Evolutionary conservation across 768 basidiomycete genomes (phyloP).

Genomic region (Amanita pallidorosea): DNA sequence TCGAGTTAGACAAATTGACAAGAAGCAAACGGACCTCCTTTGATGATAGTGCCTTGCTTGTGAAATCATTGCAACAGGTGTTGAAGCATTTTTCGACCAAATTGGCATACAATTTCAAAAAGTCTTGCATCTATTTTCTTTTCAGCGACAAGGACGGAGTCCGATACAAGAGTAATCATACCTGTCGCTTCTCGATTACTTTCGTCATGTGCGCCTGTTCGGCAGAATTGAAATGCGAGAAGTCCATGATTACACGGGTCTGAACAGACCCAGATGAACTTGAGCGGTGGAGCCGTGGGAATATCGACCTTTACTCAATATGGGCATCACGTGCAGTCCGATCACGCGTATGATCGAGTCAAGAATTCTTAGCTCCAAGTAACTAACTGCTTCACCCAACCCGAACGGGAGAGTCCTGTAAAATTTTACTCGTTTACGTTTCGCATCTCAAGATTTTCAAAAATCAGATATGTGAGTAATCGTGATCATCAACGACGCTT

Average conservation of each 20-base stretch:
- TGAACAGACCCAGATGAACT: neutral
- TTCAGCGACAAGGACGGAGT: conserved; percentile 3
- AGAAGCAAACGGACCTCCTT: conserved; percentile 62
- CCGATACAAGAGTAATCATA: conserved; percentile 13
- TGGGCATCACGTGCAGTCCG: neutral
- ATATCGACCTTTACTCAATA: neutral
- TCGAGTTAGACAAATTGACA: neutral
- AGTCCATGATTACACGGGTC: conserved; percentile 54
- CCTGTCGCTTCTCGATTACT: conserved; percentile 96
- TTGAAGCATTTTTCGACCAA: conserved; percentile 96
- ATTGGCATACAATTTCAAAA: conserved; percentile 87
- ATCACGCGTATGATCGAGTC: neutral
- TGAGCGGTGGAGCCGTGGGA: neutral
- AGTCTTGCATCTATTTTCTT: conserved; percentile 85
- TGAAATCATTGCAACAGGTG: conserved; percentile 93
- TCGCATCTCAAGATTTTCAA: neutral
- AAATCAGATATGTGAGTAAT: neutral
- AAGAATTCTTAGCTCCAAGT: neutral
- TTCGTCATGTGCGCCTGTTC: conserved; percentile 96
- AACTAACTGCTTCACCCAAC: neutral
- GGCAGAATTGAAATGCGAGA: conserved; percentile 77
- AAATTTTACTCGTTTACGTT: conserved; percentile 1
- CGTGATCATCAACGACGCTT: neutral
- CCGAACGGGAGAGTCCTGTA: neutral
- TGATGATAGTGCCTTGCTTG: conserved; percentile 82